Evolutionary conservation across 805 yeast species (phyloP), one percentile per base, ranked within the genome.

Genomic region (Candida ulmi): DNA sequence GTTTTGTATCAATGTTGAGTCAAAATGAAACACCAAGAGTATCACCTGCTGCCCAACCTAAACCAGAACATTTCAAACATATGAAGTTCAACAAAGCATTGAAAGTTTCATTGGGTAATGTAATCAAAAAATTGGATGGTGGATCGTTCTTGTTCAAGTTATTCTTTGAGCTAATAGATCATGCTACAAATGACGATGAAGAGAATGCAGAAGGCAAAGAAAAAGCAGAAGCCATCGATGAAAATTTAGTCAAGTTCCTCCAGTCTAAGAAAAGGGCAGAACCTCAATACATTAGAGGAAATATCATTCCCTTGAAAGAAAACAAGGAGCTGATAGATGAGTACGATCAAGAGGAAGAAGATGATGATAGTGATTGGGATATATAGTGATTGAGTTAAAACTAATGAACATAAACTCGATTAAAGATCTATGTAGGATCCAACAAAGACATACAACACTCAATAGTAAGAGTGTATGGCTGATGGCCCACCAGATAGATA

Each of bases 121-220:
- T 55, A 11, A 44, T 55, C 18, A 54, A 45, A 24, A 54, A 48
- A 36, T 29, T 54, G 24, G 58, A 54, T 24, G 48, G 48, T 35
- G 58, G 60, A 0, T 27, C 46, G 2, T 29, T 52, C 17, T 39
- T 54, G 16, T 54, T 54, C 36, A 46, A 44, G 11, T 57, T 57
- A 8, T 54, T 55, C 38, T 51, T 55, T 24, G 58, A 52, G 35
- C 38, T 53, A 19, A 54, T 55, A 17, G 44, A 45, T n/a, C 41
- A 41, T 26, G 41, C 25, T 28, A 17, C 24, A 21, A 21, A 21
- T 7, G 24, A 21, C 9, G 24, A 21, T 21, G 24, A 7, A 7
- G 24, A 21, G 9, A 9, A 7, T 21, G 24, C 9, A 7, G 24
- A 21, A 21, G 24, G 6, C 9, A 9, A 6, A 7, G 24, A 21